Evolutionary conservation across 169 alveolate species (phyloP).

Genomic region (Eimeria sp.): DNA sequence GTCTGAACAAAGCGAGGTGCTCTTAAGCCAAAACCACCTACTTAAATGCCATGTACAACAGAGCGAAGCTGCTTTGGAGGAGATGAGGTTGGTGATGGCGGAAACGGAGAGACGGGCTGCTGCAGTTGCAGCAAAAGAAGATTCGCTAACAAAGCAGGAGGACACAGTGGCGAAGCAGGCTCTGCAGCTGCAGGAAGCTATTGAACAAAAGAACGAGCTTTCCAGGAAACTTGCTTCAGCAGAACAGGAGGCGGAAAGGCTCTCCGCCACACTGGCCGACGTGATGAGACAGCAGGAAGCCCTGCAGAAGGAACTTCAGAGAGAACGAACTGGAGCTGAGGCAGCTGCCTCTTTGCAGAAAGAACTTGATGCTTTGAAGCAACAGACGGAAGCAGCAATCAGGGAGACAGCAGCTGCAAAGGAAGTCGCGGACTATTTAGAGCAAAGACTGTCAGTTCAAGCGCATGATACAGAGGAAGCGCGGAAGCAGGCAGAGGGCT

Average conservation of each 20-base stretch:
- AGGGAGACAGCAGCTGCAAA: conserved; percentile 78
- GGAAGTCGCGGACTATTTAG: conserved; percentile 80
- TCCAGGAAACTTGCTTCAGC: conserved; percentile 31
- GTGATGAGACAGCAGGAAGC: conserved; percentile 35
- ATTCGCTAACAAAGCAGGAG: conserved; percentile 26
- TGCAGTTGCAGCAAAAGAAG: conserved; percentile 55
- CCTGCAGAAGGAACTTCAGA: conserved; percentile 37
- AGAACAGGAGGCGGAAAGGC: conserved; percentile 58
- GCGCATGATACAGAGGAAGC: conserved; percentile 62
- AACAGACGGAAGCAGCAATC: conserved; percentile 59
- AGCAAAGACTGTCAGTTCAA: conserved; percentile 20
- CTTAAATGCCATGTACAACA: conserved; percentile 80
- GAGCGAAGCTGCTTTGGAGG: conserved; percentile 60
- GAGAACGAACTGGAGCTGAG: conserved; percentile 53
- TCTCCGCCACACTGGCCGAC: conserved; percentile 3
- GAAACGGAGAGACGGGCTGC: conserved; percentile 75
- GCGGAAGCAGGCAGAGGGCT: conserved; percentile 26
- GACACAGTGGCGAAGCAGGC: conserved; percentile 23
- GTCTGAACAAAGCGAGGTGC: conserved; percentile 81
- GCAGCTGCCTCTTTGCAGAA: conserved; percentile 75
- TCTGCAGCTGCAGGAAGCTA: conserved; percentile 32
- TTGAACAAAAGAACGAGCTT: conserved; percentile 13
- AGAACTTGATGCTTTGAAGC: conserved; percentile 20
- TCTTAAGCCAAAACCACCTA: conserved; percentile 75
- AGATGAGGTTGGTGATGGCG: conserved; percentile 50